Evolutionary conservation across 805 yeast genomes (phyloP).

Genomic region (Brettanomyces custersianus): DNA sequence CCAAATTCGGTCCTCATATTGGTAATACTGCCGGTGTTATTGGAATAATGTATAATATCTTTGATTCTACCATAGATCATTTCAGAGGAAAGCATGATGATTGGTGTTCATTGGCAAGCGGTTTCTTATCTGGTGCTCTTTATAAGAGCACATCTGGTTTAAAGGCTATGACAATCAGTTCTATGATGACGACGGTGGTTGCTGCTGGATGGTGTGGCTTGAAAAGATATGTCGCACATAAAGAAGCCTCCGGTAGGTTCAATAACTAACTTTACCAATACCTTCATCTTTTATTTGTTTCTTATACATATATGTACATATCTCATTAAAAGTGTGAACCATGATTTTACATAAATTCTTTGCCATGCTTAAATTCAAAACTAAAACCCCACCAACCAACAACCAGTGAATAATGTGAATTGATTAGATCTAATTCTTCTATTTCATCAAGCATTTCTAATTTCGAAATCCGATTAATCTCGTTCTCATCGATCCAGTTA

Average conservation of each 20-base stretch:
- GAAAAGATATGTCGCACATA: conserved; percentile 32
- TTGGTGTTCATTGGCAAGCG: conserved; percentile 74
- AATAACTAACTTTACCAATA: no score
- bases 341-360: background rate
- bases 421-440: conserved; percentile 57
- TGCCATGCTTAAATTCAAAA: background rate
- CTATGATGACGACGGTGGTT: conserved; percentile 78
- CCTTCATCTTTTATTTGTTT: background rate
- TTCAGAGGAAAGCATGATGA: conserved; percentile 87
- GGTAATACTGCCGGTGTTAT: conserved; percentile 95
- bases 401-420: conserved; percentile 49
- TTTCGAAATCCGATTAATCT: conserved; percentile 33
- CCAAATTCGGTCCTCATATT: conserved; percentile 91
- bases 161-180: conserved; percentile 80
- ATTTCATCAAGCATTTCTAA: conserved; percentile 68
- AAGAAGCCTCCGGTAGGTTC: background rate
- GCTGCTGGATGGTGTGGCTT: conserved; percentile 91
- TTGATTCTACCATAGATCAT: conserved; percentile 71
- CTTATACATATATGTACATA: background rate
- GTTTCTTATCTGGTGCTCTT: conserved; percentile 86
- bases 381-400: conserved; percentile 19
- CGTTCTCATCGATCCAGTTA: conserved; percentile 36
- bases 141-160: conserved; percentile 81
- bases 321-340: background rate
- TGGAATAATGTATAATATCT: conserved; percentile 79